Base-by-base conservation (phyloP, 2,329 filamentous ascomycete species). In the Claviceps spartinae region DNA sequence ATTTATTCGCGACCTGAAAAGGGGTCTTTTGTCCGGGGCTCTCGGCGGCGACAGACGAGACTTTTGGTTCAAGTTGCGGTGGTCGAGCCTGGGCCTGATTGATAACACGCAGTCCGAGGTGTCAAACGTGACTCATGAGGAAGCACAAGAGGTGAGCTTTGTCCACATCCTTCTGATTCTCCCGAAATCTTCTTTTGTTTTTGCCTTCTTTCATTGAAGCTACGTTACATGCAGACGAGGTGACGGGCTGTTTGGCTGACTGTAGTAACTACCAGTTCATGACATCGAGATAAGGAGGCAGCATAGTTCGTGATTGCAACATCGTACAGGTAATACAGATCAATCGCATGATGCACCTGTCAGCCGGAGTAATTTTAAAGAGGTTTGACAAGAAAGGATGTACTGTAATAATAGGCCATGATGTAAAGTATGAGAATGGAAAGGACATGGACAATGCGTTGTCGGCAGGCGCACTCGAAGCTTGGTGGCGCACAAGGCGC, bases 51-150 rank as follows among this genome's bases (percentile, higher is more conserved):
- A 94, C 60, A 73, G 88, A 51, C 77, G 77, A 56, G 88, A 94
- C 61, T 82, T 96, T 69, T 96, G 89, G 89, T 86, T 80, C 71
- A 73, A 78, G 58, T 69, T 95, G 24, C 76, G 83, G 58, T 78
- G 72, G 54, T 78, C 75, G 43, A 79, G 73, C 58, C 69, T 95
- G 52, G 87, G 89, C 0, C 70, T 95, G 62, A 82, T 97, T 59
- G 81, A 86, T 56, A 72, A 74, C 50, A 73, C 69, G 47, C 71
- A 80, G 60, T 78, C 76, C 2, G 80, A 85, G 44, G 70, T 73
- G 18, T 89, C 85, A 1, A 72, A 79, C 34, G 79, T 90, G 4
- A 79, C 76, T 0, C 76, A 80, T 49, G 81, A 86, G 45, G 84
- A 90, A 60, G 88, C 85, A n/a, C 77, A 73, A 50, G 74, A 81